Percentiles rank a stretch among this genome's conserved stretches.
Evolutionary conservation across 2,329 filamentous ascomycete species (phyloP).

Genomic region (Hypoxylon rubiginosum): DNA sequence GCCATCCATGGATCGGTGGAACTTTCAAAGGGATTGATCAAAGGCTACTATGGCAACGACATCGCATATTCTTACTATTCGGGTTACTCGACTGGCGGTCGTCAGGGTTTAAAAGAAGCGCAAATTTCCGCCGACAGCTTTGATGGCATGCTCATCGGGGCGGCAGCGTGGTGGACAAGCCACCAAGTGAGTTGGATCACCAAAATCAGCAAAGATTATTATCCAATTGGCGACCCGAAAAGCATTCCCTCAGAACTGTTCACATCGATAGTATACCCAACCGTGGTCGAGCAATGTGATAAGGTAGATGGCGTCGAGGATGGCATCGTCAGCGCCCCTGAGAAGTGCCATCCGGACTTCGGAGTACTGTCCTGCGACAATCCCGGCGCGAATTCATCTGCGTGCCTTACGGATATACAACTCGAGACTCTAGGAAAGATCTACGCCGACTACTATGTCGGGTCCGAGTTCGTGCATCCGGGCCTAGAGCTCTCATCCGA

Average conservation of each 20-base stretch:
- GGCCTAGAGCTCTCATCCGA: slow-evolving; percentile 35
- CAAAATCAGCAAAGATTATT: slow-evolving; percentile 41
- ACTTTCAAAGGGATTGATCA: slow-evolving; percentile 59
- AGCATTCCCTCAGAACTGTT: slow-evolving; percentile 45
- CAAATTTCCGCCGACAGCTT: slow-evolving; percentile 59
- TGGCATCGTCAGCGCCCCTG: slow-evolving; percentile 56
- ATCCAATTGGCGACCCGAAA: slow-evolving; percentile 51
- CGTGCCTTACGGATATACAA: slow-evolving; percentile 61
- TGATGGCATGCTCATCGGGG: slow-evolving; percentile 64
- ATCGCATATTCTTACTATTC: slow-evolving; percentile 62
- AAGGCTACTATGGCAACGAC: slow-evolving; percentile 57
- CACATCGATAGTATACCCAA: slow-evolving; percentile 53
- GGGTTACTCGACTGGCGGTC: slow-evolving; percentile 66
- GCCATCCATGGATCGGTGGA: slow-evolving; percentile 51
- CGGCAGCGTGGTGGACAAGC: slow-evolving; percentile 49
- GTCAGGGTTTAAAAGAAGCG: slow-evolving; percentile 64
- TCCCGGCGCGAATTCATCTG: slow-evolving; percentile 46
- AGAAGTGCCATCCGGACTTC: slow-evolving; percentile 54
- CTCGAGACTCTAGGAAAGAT: slow-evolving; percentile 58
- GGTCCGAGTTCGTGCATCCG: slow-evolving; percentile 28
- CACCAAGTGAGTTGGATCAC: slow-evolving; percentile 46
- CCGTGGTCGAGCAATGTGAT: slow-evolving; percentile 58
- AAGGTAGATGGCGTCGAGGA: slow-evolving; percentile 57
- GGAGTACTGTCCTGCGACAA: slow-evolving; percentile 52
- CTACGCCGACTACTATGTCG: slow-evolving; percentile 40